Evolutionary conservation across 805 yeast genomes (phyloP).

Genomic region (Candida pseudofarinosa): DNA sequence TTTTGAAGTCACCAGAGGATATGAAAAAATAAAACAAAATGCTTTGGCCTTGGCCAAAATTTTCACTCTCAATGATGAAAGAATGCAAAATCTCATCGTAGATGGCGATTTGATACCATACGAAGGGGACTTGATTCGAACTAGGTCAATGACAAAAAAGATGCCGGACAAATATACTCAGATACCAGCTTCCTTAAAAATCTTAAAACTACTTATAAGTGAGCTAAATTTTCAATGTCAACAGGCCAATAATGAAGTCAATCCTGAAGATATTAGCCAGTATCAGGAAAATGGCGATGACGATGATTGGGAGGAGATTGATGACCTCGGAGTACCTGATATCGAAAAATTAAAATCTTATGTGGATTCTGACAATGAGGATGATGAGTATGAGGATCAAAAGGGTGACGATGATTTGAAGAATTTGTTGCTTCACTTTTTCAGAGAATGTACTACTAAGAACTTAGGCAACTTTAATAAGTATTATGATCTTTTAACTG

Average conservation of each 20-base stretch:
- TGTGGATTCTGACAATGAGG: constrained; percentile 44
- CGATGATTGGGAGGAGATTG: constrained; percentile 76
- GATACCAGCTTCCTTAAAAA: constrained; percentile 67
- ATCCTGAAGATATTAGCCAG: constrained; percentile 23
- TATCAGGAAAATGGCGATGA: constrained; percentile 42
- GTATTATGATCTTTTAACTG: constrained; percentile 46
- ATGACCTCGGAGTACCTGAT: constrained; percentile 58
- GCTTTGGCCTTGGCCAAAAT: constrained; percentile 70
- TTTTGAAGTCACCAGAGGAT: constrained; percentile 78
- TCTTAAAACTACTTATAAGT: constrained; percentile 61
- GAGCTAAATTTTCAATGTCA: constrained; percentile 66
- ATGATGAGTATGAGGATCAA: constrained; percentile 27
- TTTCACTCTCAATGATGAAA: constrained; percentile 52
- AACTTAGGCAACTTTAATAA: constrained; percentile 49
- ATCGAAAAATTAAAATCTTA: constrained; percentile 60
- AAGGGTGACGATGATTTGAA: constrained; percentile 32
- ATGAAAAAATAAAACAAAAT: constrained; percentile 61
- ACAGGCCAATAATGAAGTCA: constrained; percentile 42
- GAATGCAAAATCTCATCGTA: constrained; percentile 52
- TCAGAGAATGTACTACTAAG: constrained; percentile 50
- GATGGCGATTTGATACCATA: constrained; percentile 75
- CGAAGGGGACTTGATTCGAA: constrained; percentile 62
- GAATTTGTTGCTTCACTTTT: constrained; percentile 45
- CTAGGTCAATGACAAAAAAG: constrained; percentile 76
- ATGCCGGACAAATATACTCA: constrained; percentile 61